These are phyloP conservation scores for Raffaelea deltoideospora DNA, from an alignment of 2,329 filamentous ascomycete genomes.

Conservation along the genomic window DNA sequence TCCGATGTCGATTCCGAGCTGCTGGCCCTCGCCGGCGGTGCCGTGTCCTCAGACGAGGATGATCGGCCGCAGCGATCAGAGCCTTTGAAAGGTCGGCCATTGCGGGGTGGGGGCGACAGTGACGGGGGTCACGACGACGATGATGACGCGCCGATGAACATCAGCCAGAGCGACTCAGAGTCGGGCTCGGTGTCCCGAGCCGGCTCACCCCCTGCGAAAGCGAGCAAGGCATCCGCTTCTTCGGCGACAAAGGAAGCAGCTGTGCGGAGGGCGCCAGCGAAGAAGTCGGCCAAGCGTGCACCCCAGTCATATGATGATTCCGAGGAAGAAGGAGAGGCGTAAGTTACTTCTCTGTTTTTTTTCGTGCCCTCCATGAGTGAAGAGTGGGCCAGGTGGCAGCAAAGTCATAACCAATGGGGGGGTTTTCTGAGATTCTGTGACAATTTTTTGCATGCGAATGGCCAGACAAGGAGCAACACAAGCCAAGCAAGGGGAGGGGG, in stretches of 20 bases:
- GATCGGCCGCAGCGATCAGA: slow-evolving; percentile 18
- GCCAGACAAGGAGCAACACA: too few species aligned
- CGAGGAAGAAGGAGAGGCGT: slow-evolving; percentile 72
- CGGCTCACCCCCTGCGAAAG: slow-evolving; percentile 19
- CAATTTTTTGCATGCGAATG: too few species aligned
- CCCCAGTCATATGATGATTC: slow-evolving; percentile 37
- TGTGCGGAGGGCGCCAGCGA: slow-evolving; percentile 20
- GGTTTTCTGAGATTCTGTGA: too few species aligned
- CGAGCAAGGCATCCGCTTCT: slow-evolving; percentile 18
- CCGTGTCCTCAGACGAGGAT: slow-evolving; percentile 45
- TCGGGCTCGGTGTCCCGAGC: slow-evolving; percentile 37
- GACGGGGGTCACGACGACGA: slow-evolving; percentile 46
- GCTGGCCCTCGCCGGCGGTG: slow-evolving; percentile 78
- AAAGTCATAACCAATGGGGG: too few species aligned
- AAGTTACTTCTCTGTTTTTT: slow-evolving; percentile 24
- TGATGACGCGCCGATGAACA: slow-evolving; percentile 34
- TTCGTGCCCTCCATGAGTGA: neutral
- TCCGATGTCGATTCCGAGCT: slow-evolving; percentile 87
- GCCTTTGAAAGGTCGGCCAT: too few species aligned
- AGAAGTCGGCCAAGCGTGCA: slow-evolving; percentile 36
- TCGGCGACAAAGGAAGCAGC: slow-evolving; percentile 20
- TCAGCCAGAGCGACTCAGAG: slow-evolving; percentile 30
- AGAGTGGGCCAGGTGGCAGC: too few species aligned
- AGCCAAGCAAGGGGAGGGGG: too few species aligned
- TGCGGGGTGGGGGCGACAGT: too few species aligned